Base-by-base conservation (phyloP, 495 filamentous ascomycete species). In the Lasiosphaeriaceae sp. region DNA sequence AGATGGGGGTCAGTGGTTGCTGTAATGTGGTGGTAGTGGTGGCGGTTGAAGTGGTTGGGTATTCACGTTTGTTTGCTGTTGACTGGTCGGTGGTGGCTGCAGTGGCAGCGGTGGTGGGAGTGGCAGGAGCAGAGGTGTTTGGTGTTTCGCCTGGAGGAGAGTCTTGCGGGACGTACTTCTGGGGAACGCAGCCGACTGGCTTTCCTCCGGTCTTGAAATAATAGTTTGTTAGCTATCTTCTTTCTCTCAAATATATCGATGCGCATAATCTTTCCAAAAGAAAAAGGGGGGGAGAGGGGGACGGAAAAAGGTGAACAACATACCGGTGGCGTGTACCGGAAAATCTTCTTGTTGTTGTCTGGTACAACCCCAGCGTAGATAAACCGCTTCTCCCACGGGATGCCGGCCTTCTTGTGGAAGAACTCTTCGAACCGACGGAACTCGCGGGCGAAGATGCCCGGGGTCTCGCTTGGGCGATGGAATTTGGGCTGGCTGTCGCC, bases 401-500 rank as follows among this genome's bases (percentile, higher is more conserved):
- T 71, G 1, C 80, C 79, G 0, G 83, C 82, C 62, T 84, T 79
- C 2, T 68, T 59, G 12, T 67, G 56, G 69, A 89, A 90, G 60
- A 84, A 83, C 0, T 46, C n/a, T 59, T 73, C 70, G 64, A 89
- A 88, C 0, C 64, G 64, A 0, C 23, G 59, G 24, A 80, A 70
- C 7, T 81, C 82, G 16, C 45, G 37, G 9, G 51, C 19, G 45
- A 76, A 67, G 5, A 24, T 7, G 5, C 69, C 68, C 0, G 61
- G 47, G 3, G 66, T 57, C 2, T 67, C 57, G 12, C 53, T 56
- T 5, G 62, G 60, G 0, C 69, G 64, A 37, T 69, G 59, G 48
- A 64, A 62, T 6, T 60, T 55, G 2, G 67, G 58, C 2, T 54
- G 56, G 24, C 48, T 57, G 54, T 67, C 64, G 37, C 61, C 61